Evolutionary conservation across 306 rosid species (phyloP).

Genomic region (Hylodesmum podocarpum): DNA sequence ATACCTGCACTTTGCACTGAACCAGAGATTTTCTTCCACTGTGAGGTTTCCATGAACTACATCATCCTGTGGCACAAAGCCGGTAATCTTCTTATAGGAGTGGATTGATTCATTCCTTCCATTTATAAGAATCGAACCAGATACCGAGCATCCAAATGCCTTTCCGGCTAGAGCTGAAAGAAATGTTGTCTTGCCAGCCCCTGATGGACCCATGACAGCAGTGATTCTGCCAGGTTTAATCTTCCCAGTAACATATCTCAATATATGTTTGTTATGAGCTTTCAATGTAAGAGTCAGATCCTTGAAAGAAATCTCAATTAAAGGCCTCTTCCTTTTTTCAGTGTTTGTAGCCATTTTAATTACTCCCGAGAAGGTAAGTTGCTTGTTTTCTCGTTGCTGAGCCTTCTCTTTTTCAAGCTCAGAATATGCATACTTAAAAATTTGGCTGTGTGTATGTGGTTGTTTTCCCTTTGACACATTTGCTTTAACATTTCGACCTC

Average conservation of each 20-base stretch:
- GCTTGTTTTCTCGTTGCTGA: conserved; percentile 69
- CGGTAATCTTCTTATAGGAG: conserved; percentile 84
- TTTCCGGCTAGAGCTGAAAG: conserved; percentile 95
- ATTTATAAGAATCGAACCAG: conserved; percentile 79
- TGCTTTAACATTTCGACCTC: conserved; percentile 23
- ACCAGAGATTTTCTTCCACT: conserved; percentile 98
- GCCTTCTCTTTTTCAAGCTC: conserved; percentile 94
- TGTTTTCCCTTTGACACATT: conserved; percentile 61
- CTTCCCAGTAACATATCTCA: conserved; percentile 85
- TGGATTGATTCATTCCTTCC: conserved; percentile 80
- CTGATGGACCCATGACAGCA: conserved; percentile 98
- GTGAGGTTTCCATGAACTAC: conserved; percentile 95
- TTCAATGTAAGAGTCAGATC: conserved; percentile 85
- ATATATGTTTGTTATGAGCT: conserved; percentile 67
- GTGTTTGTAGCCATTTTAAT: conserved; percentile 70
- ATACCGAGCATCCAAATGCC: conserved; percentile 70
- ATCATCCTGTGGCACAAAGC: conserved; percentile 99
- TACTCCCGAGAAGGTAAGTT: conserved; percentile 87
- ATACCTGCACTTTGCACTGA: conserved; percentile 96
- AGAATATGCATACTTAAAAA: conserved; percentile 80
- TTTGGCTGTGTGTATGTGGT: conserved; percentile 65
- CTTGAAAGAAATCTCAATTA: conserved; percentile 85
- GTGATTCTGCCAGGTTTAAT: conserved; percentile 93
- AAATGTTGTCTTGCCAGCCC: conserved; percentile 96
- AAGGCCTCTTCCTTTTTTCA: conserved; percentile 63